phyloP scores from a whole-genome alignment of 1,284 basidiomycete species.

The Rugosomyces carneus region DNA sequence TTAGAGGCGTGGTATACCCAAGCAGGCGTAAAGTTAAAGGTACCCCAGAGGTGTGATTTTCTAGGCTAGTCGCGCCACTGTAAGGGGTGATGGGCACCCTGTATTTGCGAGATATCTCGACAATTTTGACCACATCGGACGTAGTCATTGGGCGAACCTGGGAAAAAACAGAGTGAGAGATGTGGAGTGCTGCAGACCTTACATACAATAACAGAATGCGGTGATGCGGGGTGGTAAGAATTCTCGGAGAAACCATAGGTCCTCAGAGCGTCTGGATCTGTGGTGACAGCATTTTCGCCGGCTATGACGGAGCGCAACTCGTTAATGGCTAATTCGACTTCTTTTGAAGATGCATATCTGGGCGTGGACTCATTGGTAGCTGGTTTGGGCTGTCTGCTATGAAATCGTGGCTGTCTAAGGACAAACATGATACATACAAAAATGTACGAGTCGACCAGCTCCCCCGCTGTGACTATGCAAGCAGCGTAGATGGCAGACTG shows the following conservation, averaged over 20 bases:
- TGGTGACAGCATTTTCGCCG: constrained; percentile 38
- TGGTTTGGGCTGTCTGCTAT: constrained; percentile 10
- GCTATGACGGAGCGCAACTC: constrained; percentile 47
- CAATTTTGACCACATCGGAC: constrained; percentile 63
- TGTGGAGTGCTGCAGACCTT: constrained; percentile 40
- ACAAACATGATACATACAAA: constrained; percentile 21
- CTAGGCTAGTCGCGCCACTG: constrained; percentile 72
- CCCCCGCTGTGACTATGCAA: constrained; percentile 25
- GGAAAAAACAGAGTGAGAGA: constrained; percentile 26
- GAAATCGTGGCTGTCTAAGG: neutral
- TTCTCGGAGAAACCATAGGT: constrained; percentile 62
- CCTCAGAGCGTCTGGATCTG: constrained; percentile 42
- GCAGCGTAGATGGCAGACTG: constrained; percentile 30
- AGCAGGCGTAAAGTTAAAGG: constrained; percentile 20
- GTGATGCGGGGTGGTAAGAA: constrained; percentile 59
- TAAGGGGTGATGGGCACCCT: constrained; percentile 68
- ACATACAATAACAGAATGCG: constrained; percentile 63
- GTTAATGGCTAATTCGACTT: constrained; percentile 47
- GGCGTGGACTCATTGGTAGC: constrained; percentile 10
- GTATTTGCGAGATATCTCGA: constrained; percentile 62
- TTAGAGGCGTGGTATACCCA: constrained; percentile 1
- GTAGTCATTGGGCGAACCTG: constrained; percentile 53
- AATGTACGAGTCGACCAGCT: constrained; percentile 22
- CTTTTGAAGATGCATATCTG: constrained; percentile 40
- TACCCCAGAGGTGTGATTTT: constrained; percentile 60